Percentiles rank a stretch among this genome's conserved stretches.
phyloP scores from a whole-genome alignment of 1,284 basidiomycete species.

The Apiotrichum porosum region DNA sequence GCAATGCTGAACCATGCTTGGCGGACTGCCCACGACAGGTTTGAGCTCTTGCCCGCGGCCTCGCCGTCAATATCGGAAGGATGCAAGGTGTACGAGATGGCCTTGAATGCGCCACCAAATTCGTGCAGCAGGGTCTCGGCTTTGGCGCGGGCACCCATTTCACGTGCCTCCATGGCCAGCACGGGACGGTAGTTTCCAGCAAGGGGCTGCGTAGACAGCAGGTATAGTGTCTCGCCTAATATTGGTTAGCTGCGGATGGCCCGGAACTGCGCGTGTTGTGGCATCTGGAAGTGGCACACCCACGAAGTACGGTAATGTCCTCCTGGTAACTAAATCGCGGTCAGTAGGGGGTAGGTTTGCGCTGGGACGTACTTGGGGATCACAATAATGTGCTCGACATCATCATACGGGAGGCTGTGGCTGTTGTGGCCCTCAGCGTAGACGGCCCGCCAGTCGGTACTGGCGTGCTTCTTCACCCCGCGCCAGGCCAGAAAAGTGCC shows the following conservation, averaged over 20 bases:
- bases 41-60: constrained; percentile 37
- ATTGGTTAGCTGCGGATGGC: not conserved
- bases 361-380: constrained; percentile 24
- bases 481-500: constrained; percentile 26
- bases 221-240: constrained; percentile 31
- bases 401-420: constrained; percentile 18
- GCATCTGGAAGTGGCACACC: not conserved
- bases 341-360: not conserved
- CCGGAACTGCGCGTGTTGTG: too few relatives aligned
- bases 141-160: constrained; percentile 31
- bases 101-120: constrained; percentile 28
- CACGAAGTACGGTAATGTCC: constrained; percentile 29
- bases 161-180: constrained; percentile 41
- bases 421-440: not conserved
- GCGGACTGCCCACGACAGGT: constrained; percentile 38
- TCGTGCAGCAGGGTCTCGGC: constrained; percentile 28
- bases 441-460: constrained; percentile 27
- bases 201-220: constrained; percentile 38
- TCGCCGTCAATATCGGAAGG: constrained; percentile 36
- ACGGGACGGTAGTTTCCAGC: constrained; percentile 35
- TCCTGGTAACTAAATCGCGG: constrained; percentile 29
- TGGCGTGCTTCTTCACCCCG: constrained; percentile 23
- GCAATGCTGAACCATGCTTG: constrained; percentile 16
- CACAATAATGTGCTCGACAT: constrained; percentile 38
- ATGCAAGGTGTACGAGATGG: constrained; percentile 36